These are phyloP conservation scores for Aspergillus novoparasiticus DNA, from an alignment of 2,329 filamentous ascomycete species.

Conservation along the genomic window DNA sequence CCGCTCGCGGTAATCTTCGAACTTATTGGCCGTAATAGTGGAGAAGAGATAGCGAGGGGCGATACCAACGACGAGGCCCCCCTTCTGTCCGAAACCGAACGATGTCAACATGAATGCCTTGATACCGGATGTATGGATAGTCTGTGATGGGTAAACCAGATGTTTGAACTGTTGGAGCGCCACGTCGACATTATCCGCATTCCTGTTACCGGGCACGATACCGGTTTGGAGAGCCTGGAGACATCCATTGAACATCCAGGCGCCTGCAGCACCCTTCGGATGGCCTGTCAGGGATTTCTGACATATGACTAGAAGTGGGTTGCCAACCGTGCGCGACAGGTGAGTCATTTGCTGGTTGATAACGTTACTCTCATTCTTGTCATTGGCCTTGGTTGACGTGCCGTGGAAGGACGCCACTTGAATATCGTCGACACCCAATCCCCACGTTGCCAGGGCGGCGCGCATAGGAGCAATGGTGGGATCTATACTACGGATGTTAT, in stretches of 20 bases:
- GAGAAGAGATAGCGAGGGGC: neutral
- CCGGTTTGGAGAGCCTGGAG: slow-evolving; percentile 90
- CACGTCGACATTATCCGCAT: slow-evolving; percentile 87
- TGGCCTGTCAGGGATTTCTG: slow-evolving; percentile 98
- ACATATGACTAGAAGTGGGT: slow-evolving; percentile 92
- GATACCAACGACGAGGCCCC: slow-evolving; percentile 35
- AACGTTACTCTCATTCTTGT: slow-evolving; percentile 99
- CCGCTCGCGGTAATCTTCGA: neutral
- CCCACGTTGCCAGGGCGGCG: slow-evolving; percentile 95
- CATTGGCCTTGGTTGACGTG: slow-evolving; percentile 96
- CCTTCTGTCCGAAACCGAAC: slow-evolving; percentile 99
- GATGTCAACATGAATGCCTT: slow-evolving; percentile 99
- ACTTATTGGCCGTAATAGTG: neutral
- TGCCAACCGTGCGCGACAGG: slow-evolving; percentile 92
- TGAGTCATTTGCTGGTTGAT: slow-evolving; percentile 95
- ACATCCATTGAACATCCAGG: slow-evolving; percentile 98
- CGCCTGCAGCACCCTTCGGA: slow-evolving; percentile 95
- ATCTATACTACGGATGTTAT: slow-evolving; percentile 99
- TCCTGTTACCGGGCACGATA: slow-evolving; percentile 90
- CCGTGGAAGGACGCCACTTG: slow-evolving; percentile 97
- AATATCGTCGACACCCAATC: slow-evolving; percentile 93
- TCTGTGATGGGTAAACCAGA: slow-evolving; percentile 93
- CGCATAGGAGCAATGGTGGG: slow-evolving; percentile 90
- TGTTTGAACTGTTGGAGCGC: slow-evolving; percentile 46
- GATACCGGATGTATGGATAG: slow-evolving; percentile 95